Evolutionary conservation across 805 yeast genomes (phyloP).

Genomic region (Saccharomycopsis sp.): DNA sequence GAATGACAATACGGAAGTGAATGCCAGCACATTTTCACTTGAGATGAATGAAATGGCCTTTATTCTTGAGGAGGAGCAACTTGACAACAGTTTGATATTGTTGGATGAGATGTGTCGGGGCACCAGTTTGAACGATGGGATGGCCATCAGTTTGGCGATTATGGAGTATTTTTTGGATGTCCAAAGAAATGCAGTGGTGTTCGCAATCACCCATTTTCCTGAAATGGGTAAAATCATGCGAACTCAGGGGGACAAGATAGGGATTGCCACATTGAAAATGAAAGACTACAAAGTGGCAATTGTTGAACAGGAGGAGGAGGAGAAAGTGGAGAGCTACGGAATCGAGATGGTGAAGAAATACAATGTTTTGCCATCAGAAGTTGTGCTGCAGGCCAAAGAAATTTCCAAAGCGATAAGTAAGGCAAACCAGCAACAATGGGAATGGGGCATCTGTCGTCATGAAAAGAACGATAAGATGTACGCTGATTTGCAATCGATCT

Average conservation of each 20-base stretch:
- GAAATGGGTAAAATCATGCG: conserved; percentile 29
- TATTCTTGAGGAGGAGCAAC: conserved; percentile 30
- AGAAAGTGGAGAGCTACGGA: background rate
- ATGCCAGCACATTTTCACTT: conserved; percentile 35
- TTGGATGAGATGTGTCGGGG: conserved; percentile 53
- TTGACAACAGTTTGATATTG: conserved; percentile 31
- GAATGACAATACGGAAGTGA: conserved; percentile 28
- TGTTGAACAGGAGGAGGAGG: background rate
- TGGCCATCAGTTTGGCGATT: conserved; percentile 40
- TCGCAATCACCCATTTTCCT: conserved; percentile 38
- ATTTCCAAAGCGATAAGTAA: no score
- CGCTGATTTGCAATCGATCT: no score
- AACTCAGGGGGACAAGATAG: no score
- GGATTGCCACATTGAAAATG: no score
- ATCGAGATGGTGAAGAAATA: background rate
- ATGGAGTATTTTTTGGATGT: conserved; percentile 28
- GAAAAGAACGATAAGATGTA: no score
- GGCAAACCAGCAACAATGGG: no score
- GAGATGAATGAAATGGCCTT: conserved; percentile 43
- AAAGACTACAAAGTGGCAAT: no score
- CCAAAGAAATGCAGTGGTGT: conserved; percentile 26
- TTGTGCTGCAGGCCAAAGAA: background rate
- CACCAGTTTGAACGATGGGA: conserved; percentile 42
- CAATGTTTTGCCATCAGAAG: background rate
- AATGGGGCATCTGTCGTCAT: no score